Evolutionary conservation across 2,329 filamentous ascomycete genomes (phyloP).

Genomic region (Neonectria hederae): DNA sequence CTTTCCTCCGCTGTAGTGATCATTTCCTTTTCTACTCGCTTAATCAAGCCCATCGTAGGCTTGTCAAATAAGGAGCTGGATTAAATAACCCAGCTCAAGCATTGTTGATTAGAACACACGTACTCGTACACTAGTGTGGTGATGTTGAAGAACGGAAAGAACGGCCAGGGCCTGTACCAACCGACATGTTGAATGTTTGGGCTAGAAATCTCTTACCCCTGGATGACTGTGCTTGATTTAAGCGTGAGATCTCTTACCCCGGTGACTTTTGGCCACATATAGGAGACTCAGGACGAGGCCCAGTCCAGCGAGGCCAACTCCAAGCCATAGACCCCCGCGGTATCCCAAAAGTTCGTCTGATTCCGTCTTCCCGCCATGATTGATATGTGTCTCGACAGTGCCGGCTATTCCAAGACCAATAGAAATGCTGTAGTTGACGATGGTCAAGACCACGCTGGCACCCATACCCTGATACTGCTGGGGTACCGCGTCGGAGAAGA

Average conservation of each 20-base stretch:
- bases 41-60: too few species aligned
- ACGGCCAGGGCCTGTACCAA: too few species aligned
- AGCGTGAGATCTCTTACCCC: background rate
- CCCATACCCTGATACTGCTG: slow-evolving; percentile 17
- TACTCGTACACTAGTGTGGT: too few species aligned
- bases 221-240: background rate
- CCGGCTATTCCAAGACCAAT: slow-evolving; percentile 20
- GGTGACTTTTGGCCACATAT: background rate
- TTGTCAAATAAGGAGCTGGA: too few species aligned
- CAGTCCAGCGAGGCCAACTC: slow-evolving; percentile 13
- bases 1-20: too few species aligned
- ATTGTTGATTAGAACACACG: too few species aligned
- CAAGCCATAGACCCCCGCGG: slow-evolving; percentile 15
- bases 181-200: too few species aligned
- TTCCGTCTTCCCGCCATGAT: background rate
- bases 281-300: slow-evolving; percentile 14
- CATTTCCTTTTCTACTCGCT: too few species aligned
- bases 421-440: slow-evolving; percentile 24
- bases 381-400: slow-evolving; percentile 13
- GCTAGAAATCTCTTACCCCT: too few species aligned
- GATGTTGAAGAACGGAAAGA: too few species aligned
- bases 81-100: too few species aligned
- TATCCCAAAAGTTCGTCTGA: slow-evolving; percentile 8
- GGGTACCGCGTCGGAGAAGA: slow-evolving; percentile 18
- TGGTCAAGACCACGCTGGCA: slow-evolving; percentile 17